Conservation (phyloP, 2,329 filamentous ascomycete species). For the Epichloe bromicola region DNA sequence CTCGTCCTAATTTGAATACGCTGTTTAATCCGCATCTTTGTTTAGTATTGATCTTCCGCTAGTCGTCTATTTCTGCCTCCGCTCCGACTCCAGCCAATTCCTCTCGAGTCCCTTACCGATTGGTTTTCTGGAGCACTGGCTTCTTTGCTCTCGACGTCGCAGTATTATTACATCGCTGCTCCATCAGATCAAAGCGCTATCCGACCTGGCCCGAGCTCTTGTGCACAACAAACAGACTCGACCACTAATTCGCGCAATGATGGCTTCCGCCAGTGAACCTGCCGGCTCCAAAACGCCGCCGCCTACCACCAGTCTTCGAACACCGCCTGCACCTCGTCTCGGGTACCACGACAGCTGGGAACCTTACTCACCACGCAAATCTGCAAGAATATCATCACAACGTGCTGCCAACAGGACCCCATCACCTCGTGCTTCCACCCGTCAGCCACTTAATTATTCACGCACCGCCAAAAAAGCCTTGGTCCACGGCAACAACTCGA, state of each 20-base stretch:
- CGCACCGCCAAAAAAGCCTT: slow-evolving; percentile 19
- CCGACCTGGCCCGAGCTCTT: neutral
- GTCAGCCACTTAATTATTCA: slow-evolving; percentile 19
- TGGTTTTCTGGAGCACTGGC: slow-evolving; percentile 5
- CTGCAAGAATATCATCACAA: slow-evolving; percentile 48
- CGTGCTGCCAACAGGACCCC: slow-evolving; percentile 40
- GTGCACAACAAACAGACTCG: neutral
- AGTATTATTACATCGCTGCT: neutral
- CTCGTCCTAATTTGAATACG: neutral
- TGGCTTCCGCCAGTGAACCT: slow-evolving; percentile 12
- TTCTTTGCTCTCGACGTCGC: slow-evolving; percentile 10
- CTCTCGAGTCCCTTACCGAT: neutral
- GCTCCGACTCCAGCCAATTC: neutral
- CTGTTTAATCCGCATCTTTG: slow-evolving; percentile 2
- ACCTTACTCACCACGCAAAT: slow-evolving; percentile 60
- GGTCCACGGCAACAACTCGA: slow-evolving; percentile 16
- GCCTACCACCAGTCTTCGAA: slow-evolving; percentile 44
- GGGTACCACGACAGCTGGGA: slow-evolving; percentile 58
- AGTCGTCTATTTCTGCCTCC: neutral
- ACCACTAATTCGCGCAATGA: slow-evolving; percentile 9
- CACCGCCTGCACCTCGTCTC: slow-evolving; percentile 55
- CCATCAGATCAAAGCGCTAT: neutral
- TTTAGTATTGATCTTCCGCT: slow-evolving; percentile 1
- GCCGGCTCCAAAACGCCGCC: slow-evolving; percentile 38
- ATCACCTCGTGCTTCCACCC: slow-evolving; percentile 31